phyloP scores from a whole-genome alignment of 2,329 filamentous ascomycete genomes.

The Cercospora sojina region DNA sequence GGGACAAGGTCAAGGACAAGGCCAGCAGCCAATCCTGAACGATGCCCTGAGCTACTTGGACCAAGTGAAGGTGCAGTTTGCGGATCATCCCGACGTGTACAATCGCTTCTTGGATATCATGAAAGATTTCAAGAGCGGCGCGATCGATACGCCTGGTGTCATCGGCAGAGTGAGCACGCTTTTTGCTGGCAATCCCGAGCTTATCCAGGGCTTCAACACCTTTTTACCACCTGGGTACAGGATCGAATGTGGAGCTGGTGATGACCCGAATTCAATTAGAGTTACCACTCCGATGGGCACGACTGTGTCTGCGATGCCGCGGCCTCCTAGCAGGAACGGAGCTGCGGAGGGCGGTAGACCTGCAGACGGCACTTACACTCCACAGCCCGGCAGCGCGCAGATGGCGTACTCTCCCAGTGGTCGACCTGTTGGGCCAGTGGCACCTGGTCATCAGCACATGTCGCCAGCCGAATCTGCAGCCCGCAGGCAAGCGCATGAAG shows the following conservation, averaged over 20 bases:
- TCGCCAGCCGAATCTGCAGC: slow-evolving; percentile 34
- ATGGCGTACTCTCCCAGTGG: slow-evolving; percentile 48
- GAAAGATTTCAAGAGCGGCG: slow-evolving; percentile 99
- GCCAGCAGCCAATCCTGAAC: slow-evolving; percentile 81
- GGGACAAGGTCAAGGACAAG: slow-evolving; percentile 60
- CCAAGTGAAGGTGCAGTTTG: slow-evolving; percentile 97
- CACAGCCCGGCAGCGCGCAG: slow-evolving; percentile 40
- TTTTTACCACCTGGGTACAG: slow-evolving; percentile 92
- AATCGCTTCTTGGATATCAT: slow-evolving; percentile 97
- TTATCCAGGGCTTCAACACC: slow-evolving; percentile 95
- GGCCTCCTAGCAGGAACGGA: slow-evolving; percentile 42
- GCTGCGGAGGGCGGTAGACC: slow-evolving; percentile 29
- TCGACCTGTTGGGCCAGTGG: slow-evolving; percentile 45
- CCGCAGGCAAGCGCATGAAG: slow-evolving; percentile 34
- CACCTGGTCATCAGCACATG: slow-evolving; percentile 32
- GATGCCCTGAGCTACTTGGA: slow-evolving; percentile 93
- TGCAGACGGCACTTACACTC: slow-evolving; percentile 43
- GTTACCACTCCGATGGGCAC: slow-evolving; percentile 98
- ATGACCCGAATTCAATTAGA: slow-evolving; percentile 92
- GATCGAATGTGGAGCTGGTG: slow-evolving; percentile 91
- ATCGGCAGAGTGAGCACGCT: slow-evolving; percentile 95
- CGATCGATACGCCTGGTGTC: slow-evolving; percentile 95
- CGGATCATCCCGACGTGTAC: slow-evolving; percentile 95
- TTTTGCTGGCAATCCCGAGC: slow-evolving; percentile 85
- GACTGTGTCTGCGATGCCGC: slow-evolving; percentile 81